phyloP scores from a whole-genome alignment of 2,329 filamentous ascomycete genomes.

The Cladobotryum protrusum region DNA sequence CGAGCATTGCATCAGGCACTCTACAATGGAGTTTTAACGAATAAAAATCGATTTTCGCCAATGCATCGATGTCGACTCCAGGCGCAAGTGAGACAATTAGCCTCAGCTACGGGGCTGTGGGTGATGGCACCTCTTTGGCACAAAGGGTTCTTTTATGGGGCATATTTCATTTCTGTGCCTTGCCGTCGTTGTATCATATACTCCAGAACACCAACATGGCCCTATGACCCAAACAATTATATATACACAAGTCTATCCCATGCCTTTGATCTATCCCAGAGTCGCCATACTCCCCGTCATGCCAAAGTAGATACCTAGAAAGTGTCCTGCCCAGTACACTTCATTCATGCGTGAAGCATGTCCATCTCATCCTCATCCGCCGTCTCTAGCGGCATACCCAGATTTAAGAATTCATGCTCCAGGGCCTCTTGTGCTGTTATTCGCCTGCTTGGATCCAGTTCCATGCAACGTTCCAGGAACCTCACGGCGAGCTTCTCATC shows the following conservation, averaged over 20 bases:
- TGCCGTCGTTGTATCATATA: constrained; percentile 4
- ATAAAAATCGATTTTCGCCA: constrained; percentile 35
- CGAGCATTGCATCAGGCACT: constrained; percentile 38
- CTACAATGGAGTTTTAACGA: constrained; percentile 35
- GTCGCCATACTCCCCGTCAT: not conserved
- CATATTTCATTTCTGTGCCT: not conserved
- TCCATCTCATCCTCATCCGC: constrained; percentile 52
- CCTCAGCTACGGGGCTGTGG: too few relatives aligned
- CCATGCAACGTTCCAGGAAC: constrained; percentile 67
- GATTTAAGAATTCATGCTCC: constrained; percentile 60
- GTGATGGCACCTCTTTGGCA: too few relatives aligned
- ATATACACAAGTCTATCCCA: constrained; percentile 4
- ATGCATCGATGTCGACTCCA: constrained; percentile 13
- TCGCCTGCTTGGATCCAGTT: constrained; percentile 66
- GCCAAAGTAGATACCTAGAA: too few relatives aligned
- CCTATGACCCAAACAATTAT: not conserved
- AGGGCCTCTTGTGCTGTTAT: constrained; percentile 72
- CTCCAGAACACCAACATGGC: constrained; percentile 9
- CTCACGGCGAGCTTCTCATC: constrained; percentile 68
- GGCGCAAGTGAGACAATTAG: constrained; percentile 1
- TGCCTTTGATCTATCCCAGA: not conserved
- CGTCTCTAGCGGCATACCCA: constrained; percentile 25
- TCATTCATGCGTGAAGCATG: constrained; percentile 31
- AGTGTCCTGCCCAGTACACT: not conserved
- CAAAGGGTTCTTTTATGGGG: not conserved